Base-by-base conservation (phyloP, 306 rosid species). In the Luffa acutangula region DNA sequence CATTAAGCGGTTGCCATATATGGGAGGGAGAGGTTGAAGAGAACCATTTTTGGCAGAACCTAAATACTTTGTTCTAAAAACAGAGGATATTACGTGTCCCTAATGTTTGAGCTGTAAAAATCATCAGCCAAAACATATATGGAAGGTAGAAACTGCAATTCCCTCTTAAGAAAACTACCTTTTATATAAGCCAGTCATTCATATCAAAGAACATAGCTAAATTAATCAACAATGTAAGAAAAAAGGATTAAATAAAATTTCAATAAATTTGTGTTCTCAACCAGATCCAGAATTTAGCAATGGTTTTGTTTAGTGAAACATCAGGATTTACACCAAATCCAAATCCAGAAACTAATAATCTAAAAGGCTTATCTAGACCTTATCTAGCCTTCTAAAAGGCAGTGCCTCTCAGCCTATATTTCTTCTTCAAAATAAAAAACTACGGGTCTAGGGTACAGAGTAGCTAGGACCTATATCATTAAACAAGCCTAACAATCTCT, bases 41-140 rank as follows among this genome's bases (percentile, higher is more conserved):
- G 60, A 34, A 36, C 75, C 76, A 75, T 81, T 81, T 73, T 74
- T 53, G 76, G 80, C 42, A 81, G 78, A 81, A 56, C 57, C 74
- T 60, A 14, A 51, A 45, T 37, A 42, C 70, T 62, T 58, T 48
- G 46, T 74, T 73, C 78, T 73, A 73, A 73, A 73, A 74, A 63
- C 79, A 74, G 83, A 49, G 39, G 25, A 34, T 20, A 57, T 64
- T 25, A 58, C 21, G 14, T 31, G 78, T 73, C 43, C 3, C 4
- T 45, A 58, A 73, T 33, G 72, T 41, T 58, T 71, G 46, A 49
- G 11, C 15, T 75, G 60, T 69, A 42, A 69, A 42, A 69, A 9
- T 66, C 53, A 69, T 69, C 53, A 42, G 6, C 36, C 52, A 69
- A 42, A 43, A 48, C 77, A 72, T 31, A 46, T 72, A 72, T 45